A percentile compares a stretch with the other conserved stretches of the same genome.
Conservation (phyloP, 139 green algal genomes). For the Chlorella vulgaris region DNA sequence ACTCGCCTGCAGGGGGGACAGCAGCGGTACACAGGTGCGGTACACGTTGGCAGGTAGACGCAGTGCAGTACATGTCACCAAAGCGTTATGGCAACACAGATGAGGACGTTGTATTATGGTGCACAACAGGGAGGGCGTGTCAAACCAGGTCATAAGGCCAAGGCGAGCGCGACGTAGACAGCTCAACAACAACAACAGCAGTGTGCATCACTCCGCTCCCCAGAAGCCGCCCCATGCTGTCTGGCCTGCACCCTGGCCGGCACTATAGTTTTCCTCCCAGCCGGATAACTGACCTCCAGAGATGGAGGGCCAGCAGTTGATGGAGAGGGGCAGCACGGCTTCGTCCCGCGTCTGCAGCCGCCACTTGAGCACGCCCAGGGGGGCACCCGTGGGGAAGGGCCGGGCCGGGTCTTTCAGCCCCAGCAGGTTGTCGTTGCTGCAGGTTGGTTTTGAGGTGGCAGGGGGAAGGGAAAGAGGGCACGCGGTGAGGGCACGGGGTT, state of each 20-base stretch:
- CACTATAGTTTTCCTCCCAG: too few species aligned
- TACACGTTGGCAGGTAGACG: neutral
- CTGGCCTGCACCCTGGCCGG: too few species aligned
- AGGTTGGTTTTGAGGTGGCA: too few species aligned
- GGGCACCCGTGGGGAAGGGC: slow-evolving; percentile 89
- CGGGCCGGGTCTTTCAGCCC: slow-evolving; percentile 91
- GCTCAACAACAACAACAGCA: too few species aligned
- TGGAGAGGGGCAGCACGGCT: slow-evolving; percentile 60
- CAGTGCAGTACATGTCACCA: too few species aligned
- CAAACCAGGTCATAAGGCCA: too few species aligned
- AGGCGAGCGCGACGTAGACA: too few species aligned
- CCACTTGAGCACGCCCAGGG: slow-evolving; percentile 98
- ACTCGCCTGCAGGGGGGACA: slow-evolving; percentile 64
- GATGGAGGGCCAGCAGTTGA: slow-evolving; percentile 97
- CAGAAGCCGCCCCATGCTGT: too few species aligned
- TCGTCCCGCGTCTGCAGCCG: slow-evolving; percentile 82
- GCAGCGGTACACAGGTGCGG: neutral
- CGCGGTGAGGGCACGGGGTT: neutral
- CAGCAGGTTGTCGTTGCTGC: slow-evolving; percentile 68
- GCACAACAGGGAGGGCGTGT: too few species aligned
- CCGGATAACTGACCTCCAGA: slow-evolving; percentile 44
- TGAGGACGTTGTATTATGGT: too few species aligned
- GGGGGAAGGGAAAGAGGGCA: neutral
- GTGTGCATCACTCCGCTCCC: too few species aligned
- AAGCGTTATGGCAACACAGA: too few species aligned